A percentile compares a stretch with the other conserved stretches of the same genome.
Evolutionary conservation across 345 rosid species (phyloP).

Genomic region (Eucalyptus sideroxylon): DNA sequence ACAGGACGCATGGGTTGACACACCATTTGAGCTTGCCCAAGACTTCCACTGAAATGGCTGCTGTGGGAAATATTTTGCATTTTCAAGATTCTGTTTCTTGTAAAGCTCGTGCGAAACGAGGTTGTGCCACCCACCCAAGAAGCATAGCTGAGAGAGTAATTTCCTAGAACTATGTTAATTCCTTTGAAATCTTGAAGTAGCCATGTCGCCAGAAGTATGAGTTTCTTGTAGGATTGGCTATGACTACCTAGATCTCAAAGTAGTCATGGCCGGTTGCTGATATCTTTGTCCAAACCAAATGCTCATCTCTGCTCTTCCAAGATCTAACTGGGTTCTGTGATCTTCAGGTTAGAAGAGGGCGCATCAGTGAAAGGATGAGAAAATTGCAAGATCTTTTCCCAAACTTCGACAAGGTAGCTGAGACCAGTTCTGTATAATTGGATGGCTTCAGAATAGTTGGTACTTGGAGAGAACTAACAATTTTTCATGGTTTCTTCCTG

Average conservation of each 20-base stretch:
- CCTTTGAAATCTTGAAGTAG: not conserved
- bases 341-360: conserved; percentile 41
- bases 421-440: not conserved
- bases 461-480: not conserved
- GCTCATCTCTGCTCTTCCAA: not conserved
- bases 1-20: conserved; percentile 20
- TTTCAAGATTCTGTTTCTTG: conserved; percentile 59
- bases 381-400: conserved; percentile 56
- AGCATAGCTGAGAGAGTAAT: conserved; percentile 87
- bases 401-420: conserved; percentile 42
- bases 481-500: not conserved
- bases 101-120: conserved; percentile 75
- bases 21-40: conserved; percentile 63
- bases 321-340: not conserved
- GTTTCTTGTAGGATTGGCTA: not conserved
- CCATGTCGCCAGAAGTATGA: not conserved
- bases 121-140: conserved; percentile 84
- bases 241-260: not conserved
- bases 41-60: conserved; percentile 33
- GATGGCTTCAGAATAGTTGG: not conserved
- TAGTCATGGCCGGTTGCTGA: not conserved
- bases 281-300: not conserved
- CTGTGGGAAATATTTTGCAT: conserved; percentile 22
- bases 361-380: conserved; percentile 49
- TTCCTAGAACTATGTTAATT: not conserved